These are phyloP conservation scores for Rugonectria rugulosa DNA, from an alignment of 2,329 filamentous ascomycete genomes.

Conservation along the genomic window DNA sequence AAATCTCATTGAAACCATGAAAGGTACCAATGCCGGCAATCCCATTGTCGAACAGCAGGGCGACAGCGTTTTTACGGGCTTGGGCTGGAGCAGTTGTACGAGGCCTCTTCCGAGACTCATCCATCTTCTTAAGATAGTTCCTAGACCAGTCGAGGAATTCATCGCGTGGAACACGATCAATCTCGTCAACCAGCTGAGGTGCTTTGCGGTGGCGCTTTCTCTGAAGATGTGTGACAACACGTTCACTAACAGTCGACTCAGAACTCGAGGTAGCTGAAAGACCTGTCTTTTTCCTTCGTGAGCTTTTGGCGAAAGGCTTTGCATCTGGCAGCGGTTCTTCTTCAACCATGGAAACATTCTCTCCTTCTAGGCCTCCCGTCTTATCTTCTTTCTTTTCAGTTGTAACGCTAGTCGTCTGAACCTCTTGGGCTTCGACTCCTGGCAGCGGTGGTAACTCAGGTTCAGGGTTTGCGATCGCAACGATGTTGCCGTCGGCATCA, in stretches of 20 bases:
- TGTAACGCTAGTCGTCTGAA: conserved; percentile 16
- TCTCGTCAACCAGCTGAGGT: conserved; percentile 41
- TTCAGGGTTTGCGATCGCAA: conserved; percentile 48
- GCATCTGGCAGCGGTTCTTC: conserved; percentile 50
- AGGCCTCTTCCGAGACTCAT: conserved; percentile 38
- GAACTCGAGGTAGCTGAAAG: conserved; percentile 30
- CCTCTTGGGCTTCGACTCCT: conserved; percentile 22
- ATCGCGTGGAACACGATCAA: conserved; percentile 45
- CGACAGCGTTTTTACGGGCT: conserved; percentile 48
- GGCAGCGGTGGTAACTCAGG: conserved; percentile 54
- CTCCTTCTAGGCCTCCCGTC: conserved; percentile 42
- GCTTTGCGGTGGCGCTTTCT: conserved; percentile 38
- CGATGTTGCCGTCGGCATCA: conserved; percentile 59
- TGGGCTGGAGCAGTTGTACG: conserved; percentile 41
- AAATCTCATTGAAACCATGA: conserved; percentile 36
- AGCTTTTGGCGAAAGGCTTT: conserved; percentile 43
- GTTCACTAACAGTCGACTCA: conserved; percentile 31
- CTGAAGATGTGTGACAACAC: conserved; percentile 28
- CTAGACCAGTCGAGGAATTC: conserved; percentile 51
- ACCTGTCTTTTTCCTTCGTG: conserved; percentile 23
- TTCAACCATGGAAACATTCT: conserved; percentile 46
- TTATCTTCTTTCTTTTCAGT: not conserved
- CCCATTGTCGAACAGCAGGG: conserved; percentile 44
- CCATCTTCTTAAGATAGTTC: conserved; percentile 65
- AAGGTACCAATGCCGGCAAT: conserved; percentile 43